Conservation (phyloP, 2,329 filamentous ascomycete genomes). For the Sporothrix protearum region DNA sequence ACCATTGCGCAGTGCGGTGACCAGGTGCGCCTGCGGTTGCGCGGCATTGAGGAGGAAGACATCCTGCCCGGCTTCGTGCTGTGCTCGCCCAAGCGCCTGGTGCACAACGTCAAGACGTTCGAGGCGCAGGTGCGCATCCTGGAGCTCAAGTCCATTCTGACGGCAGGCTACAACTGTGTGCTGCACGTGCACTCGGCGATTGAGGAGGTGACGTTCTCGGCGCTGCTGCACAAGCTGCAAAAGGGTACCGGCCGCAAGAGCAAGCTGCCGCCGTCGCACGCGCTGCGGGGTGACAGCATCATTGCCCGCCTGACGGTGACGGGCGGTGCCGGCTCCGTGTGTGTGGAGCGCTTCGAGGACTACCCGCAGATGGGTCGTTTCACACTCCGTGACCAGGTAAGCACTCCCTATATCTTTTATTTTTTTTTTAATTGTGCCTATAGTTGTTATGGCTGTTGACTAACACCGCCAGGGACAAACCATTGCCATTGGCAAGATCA, state of each 20-base stretch:
- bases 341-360: conserved; percentile 91
- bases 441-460: conserved; percentile 26
- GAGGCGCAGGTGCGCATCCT: conserved; percentile 96
- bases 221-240: conserved; percentile 87
- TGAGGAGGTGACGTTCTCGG: conserved; percentile 90
- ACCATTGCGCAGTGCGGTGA: conserved; percentile 81
- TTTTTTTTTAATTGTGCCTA: conserved; percentile 7
- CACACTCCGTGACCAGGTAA: conserved; percentile 81
- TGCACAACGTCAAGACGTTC: conserved; percentile 84
- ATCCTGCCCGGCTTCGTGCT: conserved; percentile 93
- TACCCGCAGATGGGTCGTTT: conserved; percentile 92
- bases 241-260: conserved; percentile 92
- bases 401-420: conserved; percentile 28
- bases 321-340: conserved; percentile 79
- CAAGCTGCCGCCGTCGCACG: conserved; percentile 89
- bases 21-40: conserved; percentile 85
- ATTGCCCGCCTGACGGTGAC: conserved; percentile 89
- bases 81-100: conserved; percentile 88
- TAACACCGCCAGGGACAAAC: conserved; percentile 80
- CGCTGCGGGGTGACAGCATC: conserved; percentile 75
- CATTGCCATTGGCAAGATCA: conserved; percentile 99
- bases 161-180: conserved; percentile 95
- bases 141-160: conserved; percentile 90
- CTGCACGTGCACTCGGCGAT: conserved; percentile 96
- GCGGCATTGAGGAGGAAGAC: conserved; percentile 96